Conservation (phyloP, 2,329 filamentous ascomycete genomes). For the Curvularia sp. region DNA sequence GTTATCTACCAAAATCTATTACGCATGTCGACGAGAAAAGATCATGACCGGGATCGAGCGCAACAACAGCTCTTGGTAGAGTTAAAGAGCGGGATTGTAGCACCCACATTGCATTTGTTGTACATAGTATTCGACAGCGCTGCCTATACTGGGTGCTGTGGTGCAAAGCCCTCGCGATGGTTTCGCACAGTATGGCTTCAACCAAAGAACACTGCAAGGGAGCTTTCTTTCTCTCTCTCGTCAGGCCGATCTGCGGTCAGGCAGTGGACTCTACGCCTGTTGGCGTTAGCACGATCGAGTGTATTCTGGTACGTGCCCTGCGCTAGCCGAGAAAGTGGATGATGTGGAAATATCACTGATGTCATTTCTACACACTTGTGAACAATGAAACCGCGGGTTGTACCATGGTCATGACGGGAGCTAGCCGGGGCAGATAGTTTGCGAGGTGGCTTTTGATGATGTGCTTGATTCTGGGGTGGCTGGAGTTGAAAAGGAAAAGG, state of each 20-base stretch:
- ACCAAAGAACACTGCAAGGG: not conserved
- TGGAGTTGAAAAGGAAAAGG: constrained; percentile 8
- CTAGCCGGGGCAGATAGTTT: not conserved
- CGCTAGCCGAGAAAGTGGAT: constrained; percentile 6
- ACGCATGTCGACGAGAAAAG: too few species aligned
- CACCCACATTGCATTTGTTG: not conserved
- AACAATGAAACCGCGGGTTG: constrained; percentile 4
- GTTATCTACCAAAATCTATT: not conserved
- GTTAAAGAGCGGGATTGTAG: too few species aligned
- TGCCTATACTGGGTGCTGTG: not conserved
- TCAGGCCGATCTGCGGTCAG: not conserved
- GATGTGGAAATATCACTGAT: constrained; percentile 18
- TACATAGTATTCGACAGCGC: not conserved
- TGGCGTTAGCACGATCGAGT: not conserved
- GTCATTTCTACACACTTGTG: constrained; percentile 14
- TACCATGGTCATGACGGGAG: constrained; percentile 12
- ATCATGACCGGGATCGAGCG: too few species aligned
- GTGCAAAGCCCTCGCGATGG: not conserved
- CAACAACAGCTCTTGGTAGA: too few species aligned
- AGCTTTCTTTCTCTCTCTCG: not conserved
- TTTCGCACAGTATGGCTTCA: not conserved
- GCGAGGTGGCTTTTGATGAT: constrained; percentile 21
- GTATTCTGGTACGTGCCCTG: constrained; percentile 1
- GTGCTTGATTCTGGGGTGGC: constrained; percentile 18
- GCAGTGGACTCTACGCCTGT: not conserved